Evolutionary conservation across 140 eudicot species (phyloP), one percentile per base, ranked within the genome.

Genomic region (Anethum foeniculum): DNA sequence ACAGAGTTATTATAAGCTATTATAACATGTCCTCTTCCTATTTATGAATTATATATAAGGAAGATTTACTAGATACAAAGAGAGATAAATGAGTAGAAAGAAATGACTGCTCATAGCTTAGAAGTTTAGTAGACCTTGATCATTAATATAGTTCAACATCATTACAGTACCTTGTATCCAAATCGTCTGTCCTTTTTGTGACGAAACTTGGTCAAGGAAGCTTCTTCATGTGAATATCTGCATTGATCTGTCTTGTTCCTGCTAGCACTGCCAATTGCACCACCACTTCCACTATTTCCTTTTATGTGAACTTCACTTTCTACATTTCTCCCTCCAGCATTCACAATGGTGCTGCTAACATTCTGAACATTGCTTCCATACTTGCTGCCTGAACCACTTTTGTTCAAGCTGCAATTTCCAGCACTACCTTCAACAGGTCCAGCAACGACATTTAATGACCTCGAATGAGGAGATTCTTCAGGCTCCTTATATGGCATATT

Each of bases 371-470:
- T 89, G 83, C 92, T 89, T 32, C 88, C 87, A 44, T 82, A 76
- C 44, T 85, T 89, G 77, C 91, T 89, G 44, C 89, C 91, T 0
- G 86, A 81, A 82, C 77, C 87, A 82, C 90, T 85, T 64, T 88
- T 82, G 60, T 81, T 80, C 78, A 83, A 30, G 77, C 86, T 85
- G 62, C 39, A 54, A 83, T 85, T 62, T 60, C 32, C 80, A 36
- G 77, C 80, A 71, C 48, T 73, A 64, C 52, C 81, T 43, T 85
- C 85, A 36, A 16, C 51, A 11, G 77, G 78, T 13, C 80, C 86
- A n/a, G 64, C 54, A 44, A 67, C 9, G 14, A 64, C 72, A 25
- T 79, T 81, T 21, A 82, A 69, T 34, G 87, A 84, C 7, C 84
- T 90, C 81, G 81, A 52, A 30, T 84, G 84, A 4, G 84, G 82